Evolutionary conservation across 768 basidiomycete genomes (phyloP), one percentile per base, ranked within the genome.

Genomic region (Lanmaoa pseudosensibilis): DNA sequence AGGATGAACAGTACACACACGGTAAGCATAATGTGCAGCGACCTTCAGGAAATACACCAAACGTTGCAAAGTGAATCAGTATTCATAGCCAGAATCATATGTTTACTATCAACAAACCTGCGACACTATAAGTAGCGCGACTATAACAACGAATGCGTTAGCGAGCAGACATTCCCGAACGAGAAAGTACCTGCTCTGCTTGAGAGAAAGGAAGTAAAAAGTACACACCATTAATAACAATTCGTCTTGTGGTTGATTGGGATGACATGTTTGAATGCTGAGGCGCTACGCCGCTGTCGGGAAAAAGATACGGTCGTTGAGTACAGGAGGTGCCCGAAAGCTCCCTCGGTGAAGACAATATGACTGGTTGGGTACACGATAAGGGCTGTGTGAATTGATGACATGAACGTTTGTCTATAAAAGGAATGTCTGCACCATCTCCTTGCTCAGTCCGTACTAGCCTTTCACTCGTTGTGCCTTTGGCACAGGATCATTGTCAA

Each of bases 21-120:
- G 78, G 57, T 90, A 76, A 32, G 89, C 86, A 69, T 90, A 92
- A 69, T 86, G 91, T 59, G 86, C 73, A 34, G 89, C 90, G 73
- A 85, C 86, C 90, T 92, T 82, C 57, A 27, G 11, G 23, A 46
- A 65, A 50, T 37, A 47, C 4, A 18, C 11, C 36, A 38, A 46
- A 38, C 25, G 27, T 56, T 34, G 16, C 12, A 27, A 37, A 47
- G 43, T 11, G 13, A 49, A 50, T 65, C 56, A 54, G 46, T 9
- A 39, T 13, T 38, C 13, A 9, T 15, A 18, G 15, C 36, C 18
- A 21, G 15, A 5, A 19, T 13, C 21, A 27, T n/a, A 27, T 15
- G 23, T 18, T 19, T 46, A 9, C 64, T 3, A 23, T 38, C 9
- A 8, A 61, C 80, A 52, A 59, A 81, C 82, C 74, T 83, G 83